A percentile compares a stretch with the other conserved stretches of the same genome.
Conservation (phyloP, 495 filamentous ascomycete genomes). For the Jackrogersella multiformis region DNA sequence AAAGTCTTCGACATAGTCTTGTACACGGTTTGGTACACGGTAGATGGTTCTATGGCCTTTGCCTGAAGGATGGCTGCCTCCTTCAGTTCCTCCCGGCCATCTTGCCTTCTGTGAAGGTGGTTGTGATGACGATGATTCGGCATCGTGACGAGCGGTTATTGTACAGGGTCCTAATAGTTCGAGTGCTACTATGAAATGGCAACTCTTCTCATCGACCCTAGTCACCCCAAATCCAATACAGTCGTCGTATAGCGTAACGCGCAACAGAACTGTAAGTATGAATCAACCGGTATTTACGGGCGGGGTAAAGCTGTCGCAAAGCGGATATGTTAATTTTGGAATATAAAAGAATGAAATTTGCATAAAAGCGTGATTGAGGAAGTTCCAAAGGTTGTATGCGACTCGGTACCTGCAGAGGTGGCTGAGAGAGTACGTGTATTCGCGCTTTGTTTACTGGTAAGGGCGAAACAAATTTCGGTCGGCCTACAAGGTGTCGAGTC, state of each 20-base stretch:
- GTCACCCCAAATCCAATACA: slow-evolving; percentile 3
- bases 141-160: slow-evolving; percentile 33
- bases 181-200: slow-evolving; percentile 7
- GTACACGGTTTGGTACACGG: slow-evolving; percentile 62
- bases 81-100: slow-evolving; percentile 40
- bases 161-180: background rate
- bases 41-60: slow-evolving; percentile 46
- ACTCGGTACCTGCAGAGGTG: slow-evolving; percentile 27
- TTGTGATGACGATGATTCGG: slow-evolving; percentile 41
- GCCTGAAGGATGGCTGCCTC: slow-evolving; percentile 31
- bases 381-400: slow-evolving; percentile 24
- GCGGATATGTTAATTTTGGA: slow-evolving; percentile 24
- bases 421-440: slow-evolving; percentile 30
- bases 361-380: slow-evolving; percentile 14
- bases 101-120: slow-evolving; percentile 39
- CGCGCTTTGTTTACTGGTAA: slow-evolving; percentile 34
- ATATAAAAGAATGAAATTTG: slow-evolving; percentile 41
- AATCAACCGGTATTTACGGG: background rate
- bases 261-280: background rate
- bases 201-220: slow-evolving; percentile 9
- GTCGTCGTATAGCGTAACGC: slow-evolving; percentile 1
- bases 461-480: slow-evolving; percentile 28
- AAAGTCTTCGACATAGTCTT: slow-evolving; percentile 65
- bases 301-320: background rate
- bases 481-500: slow-evolving; percentile 26